These are phyloP conservation scores for Monotropa hypopitys DNA, from an alignment of 179 eudicot species.

Conservation along the genomic window DNA sequence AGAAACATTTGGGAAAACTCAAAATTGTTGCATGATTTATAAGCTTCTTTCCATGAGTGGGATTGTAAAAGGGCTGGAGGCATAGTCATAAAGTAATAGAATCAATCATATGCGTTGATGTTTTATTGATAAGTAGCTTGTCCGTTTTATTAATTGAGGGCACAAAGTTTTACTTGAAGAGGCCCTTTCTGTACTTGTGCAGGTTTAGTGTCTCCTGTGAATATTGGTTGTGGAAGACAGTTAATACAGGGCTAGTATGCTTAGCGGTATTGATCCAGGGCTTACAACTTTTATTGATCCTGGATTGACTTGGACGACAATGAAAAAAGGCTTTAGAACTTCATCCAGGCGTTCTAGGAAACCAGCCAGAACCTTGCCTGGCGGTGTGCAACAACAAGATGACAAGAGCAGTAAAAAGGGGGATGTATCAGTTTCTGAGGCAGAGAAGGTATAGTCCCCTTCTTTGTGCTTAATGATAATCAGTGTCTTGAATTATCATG, in stretches of 20 bases:
- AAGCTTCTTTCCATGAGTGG: too few relatives aligned
- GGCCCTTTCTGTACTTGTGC: neutral
- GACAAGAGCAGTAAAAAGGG: constrained; percentile 14
- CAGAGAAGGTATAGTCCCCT: constrained; percentile 30
- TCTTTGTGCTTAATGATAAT: neutral
- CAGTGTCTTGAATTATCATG: neutral
- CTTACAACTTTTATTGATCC: constrained; percentile 25
- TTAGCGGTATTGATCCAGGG: constrained; percentile 24
- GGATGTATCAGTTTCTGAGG: constrained; percentile 31
- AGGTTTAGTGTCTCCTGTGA: neutral
- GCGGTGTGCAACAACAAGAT: constrained; percentile 17
- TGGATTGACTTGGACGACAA: constrained; percentile 38
- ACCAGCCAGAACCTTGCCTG: constrained; percentile 12
- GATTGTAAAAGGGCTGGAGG: too few relatives aligned
- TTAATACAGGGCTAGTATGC: constrained; percentile 37
- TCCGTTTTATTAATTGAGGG: neutral
- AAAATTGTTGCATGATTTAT: too few relatives aligned
- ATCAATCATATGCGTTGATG: too few relatives aligned
- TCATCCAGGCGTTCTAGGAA: constrained; percentile 29
- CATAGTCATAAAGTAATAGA: too few relatives aligned
- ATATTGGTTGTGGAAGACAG: constrained; percentile 5
- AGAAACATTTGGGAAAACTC: too few relatives aligned
- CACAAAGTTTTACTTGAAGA: neutral
- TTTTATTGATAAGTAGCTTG: too few relatives aligned
- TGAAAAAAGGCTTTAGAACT: constrained; percentile 31